Evolutionary conservation across 2,329 filamentous ascomycete species (phyloP), one percentile per base, ranked within the genome.

Genomic region (Ophiostoma angusticollis): DNA sequence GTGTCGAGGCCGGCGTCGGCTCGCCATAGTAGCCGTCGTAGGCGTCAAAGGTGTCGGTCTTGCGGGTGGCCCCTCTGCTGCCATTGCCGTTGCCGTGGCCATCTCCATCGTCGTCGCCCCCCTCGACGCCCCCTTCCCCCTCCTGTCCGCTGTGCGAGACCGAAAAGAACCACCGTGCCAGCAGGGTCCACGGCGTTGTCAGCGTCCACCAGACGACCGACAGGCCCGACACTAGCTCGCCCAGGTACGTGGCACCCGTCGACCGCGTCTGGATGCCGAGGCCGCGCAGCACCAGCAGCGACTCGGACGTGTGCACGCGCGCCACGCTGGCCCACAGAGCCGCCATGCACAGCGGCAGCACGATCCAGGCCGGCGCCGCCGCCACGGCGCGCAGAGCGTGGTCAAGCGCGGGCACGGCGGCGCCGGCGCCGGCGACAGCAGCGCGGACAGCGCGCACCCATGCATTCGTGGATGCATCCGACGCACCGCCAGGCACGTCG

Each of bases 221-320:
- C 33, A 43, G 31, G 6, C 38, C 35, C 31, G 45, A 42, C 17
- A 40, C 37, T 18, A 49, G 37, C 30, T 40, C 44, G 35, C 41
- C 43, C 16, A 87, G 65, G 52, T 84, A 85, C 8, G 77, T 80
- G 2, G 69, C 59, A 8, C 78, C 77, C 21, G 75, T 78, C 2
- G 78, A 80, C 7, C 74, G 80, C 3, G 85, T 95, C 64, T 98
- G 91, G 37, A 98, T 80, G 7, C 91, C 91, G 12, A 98, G 68
- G 0, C 87, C 85, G 17, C 85, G 76, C 48, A 98, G 76, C 5
- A 95, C 83, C 3, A 95, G 74, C 6, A 98, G 69, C 6, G 83
- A 86, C 65, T 98, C 91, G 55, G 84, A 76, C 60, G 63, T 59
- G 54, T 71, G 67, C 13, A 68, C 56, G 29, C 67, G 64, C 7